Evolutionary conservation across 164 flowering plant species (phyloP).

Genomic region (Nymphaea thermarum): DNA sequence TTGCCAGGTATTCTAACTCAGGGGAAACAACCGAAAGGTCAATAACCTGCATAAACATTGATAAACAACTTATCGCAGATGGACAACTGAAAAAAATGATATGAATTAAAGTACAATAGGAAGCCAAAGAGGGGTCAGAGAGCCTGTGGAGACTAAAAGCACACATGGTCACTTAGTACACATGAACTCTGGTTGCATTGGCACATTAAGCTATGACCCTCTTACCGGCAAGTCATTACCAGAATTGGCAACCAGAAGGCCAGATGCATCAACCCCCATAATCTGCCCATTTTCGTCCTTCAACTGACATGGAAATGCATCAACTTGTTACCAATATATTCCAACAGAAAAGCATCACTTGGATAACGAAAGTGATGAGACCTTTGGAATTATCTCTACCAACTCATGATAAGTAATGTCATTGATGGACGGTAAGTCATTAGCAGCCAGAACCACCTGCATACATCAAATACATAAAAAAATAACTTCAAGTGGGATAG

Average conservation of each 20-base stretch:
- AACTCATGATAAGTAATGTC: conserved; percentile 84
- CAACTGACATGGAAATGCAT: conserved; percentile 36
- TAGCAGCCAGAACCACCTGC: conserved; percentile 95
- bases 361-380: conserved; percentile 9
- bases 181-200: background rate
- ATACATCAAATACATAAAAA: background rate
- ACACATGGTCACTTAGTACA: background rate
- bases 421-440: conserved; percentile 93
- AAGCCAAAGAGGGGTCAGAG: no score
- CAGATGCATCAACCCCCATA: conserved; percentile 70
- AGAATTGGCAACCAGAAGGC: conserved; percentile 84
- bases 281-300: conserved; percentile 78
- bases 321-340: background rate
- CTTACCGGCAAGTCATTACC: conserved; percentile 98
- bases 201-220: background rate
- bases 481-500: no score
- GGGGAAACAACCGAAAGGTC: conserved; percentile 77
- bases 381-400: conserved; percentile 80
- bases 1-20: conserved; percentile 76
- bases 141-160: no score
- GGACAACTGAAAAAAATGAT: background rate
- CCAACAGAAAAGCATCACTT: background rate
- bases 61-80: background rate
- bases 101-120: background rate
- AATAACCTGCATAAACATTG: conserved; percentile 52